Conservation (phyloP, 225 moss, liverwort and hornwort genomes). For the Marchantia paleacea region DNA sequence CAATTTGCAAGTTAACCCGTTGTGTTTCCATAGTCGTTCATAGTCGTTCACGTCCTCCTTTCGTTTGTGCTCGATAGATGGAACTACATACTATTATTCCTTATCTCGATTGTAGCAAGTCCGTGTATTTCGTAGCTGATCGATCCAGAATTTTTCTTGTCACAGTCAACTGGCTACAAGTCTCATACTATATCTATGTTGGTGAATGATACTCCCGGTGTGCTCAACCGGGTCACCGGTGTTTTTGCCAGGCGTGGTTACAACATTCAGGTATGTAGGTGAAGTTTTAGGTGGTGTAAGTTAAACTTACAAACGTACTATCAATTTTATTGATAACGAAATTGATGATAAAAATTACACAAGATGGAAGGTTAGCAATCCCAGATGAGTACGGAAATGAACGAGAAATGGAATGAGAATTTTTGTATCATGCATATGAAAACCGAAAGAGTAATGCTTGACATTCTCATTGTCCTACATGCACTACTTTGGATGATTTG, state of each 20-base stretch:
- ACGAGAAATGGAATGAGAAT: too few species aligned
- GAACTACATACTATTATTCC: background rate
- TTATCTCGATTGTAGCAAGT: background rate
- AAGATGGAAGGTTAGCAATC: too few species aligned
- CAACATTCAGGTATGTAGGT: constrained; percentile 67
- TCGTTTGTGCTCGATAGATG: background rate
- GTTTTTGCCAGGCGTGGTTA: constrained; percentile 88
- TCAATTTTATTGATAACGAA: too few species aligned
- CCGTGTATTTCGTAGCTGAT: background rate
- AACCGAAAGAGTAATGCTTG: background rate
- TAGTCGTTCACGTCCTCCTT: background rate
- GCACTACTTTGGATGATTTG: background rate
- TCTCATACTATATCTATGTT: constrained; percentile 78
- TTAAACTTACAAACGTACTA: background rate
- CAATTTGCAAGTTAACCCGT: background rate
- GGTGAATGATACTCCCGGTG: constrained; percentile 90
- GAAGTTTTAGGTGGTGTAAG: background rate
- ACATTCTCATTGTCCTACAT: background rate
- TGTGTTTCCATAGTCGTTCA: constrained; percentile 3
- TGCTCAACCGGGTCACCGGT: constrained; percentile 85
- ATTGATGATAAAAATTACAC: too few species aligned
- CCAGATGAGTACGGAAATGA: too few species aligned
- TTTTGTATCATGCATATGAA: too few species aligned
- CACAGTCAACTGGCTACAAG: constrained; percentile 65
- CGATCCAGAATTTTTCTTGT: constrained; percentile 14